Percentiles rank a stretch among this genome's conserved stretches.
These are phyloP conservation scores for Microcos paniculata DNA, from an alignment of 345 rosid genomes.

Conservation along the genomic window DNA sequence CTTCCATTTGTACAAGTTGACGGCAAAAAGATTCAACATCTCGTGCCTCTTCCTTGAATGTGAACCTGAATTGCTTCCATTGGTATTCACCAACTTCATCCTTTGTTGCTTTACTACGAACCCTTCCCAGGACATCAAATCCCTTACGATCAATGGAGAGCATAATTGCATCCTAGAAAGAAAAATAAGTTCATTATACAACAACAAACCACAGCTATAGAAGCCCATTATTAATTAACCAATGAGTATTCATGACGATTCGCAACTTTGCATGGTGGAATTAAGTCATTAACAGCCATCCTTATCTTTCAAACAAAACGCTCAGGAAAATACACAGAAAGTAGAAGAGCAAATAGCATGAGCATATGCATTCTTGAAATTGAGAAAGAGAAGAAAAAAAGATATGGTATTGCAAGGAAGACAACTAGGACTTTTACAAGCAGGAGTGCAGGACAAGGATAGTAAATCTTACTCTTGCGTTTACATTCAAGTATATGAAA, in stretches of 20 bases:
- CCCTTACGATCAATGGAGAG: slow-evolving; percentile 61
- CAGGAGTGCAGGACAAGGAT: background rate
- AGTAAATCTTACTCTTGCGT: slow-evolving; percentile 58
- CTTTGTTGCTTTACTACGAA: slow-evolving; percentile 28
- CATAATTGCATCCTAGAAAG: slow-evolving; percentile 60
- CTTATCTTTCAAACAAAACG: background rate
- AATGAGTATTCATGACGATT: background rate
- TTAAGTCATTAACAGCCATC: background rate
- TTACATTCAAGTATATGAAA: slow-evolving; percentile 52
- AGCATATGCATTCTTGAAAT: background rate
- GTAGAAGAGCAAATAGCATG: background rate
- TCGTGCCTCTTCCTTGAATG: slow-evolving; percentile 53
- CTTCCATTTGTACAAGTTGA: slow-evolving; percentile 70
- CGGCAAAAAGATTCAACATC: slow-evolving; percentile 57
- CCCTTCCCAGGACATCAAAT: slow-evolving; percentile 59
- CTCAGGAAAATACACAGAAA: background rate
- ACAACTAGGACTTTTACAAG: background rate
- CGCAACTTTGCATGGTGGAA: background rate
- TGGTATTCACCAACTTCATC: slow-evolving; percentile 39
- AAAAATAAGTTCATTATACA: background rate
- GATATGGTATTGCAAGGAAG: background rate
- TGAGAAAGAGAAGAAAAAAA: background rate
- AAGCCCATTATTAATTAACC: background rate
- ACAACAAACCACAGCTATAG: background rate
- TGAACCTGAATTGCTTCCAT: slow-evolving; percentile 69